Conservation (phyloP, 768 basidiomycete species). For the Leccinum sublutescens region DNA sequence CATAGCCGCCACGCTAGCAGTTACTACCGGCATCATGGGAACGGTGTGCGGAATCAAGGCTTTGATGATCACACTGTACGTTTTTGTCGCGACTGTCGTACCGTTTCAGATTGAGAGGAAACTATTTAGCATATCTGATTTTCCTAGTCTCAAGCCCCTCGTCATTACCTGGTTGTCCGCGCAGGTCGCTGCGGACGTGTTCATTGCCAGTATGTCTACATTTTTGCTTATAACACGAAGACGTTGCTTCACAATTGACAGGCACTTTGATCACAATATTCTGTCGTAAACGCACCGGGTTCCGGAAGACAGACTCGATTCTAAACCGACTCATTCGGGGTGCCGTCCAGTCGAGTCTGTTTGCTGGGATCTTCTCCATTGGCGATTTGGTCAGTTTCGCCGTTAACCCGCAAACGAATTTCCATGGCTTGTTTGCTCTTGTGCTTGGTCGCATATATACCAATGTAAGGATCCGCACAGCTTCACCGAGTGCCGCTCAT, state of each 20-base stretch:
- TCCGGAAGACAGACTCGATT: background rate
- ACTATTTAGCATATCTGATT: background rate
- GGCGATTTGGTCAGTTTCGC: background rate
- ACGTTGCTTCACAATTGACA: background rate
- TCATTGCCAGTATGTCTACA: background rate
- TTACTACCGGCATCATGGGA: background rate
- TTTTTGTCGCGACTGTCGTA: background rate
- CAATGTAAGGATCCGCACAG: background rate
- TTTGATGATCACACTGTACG: background rate
- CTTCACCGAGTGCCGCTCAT: no score
- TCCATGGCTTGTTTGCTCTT: background rate
- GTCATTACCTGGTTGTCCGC: background rate
- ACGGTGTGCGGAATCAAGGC: background rate
- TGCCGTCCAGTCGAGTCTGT: background rate
- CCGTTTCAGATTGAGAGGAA: background rate
- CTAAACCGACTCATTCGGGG: background rate
- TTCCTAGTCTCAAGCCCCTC: background rate
- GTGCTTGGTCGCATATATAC: background rate
- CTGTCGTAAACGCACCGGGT: background rate
- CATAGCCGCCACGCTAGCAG: background rate
- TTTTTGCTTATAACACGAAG: background rate
- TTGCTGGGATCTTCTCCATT: background rate
- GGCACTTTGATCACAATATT: background rate
- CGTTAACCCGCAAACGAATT: background rate
- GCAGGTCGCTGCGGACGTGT: background rate